Conservation (phyloP, 2,329 filamentous ascomycete genomes). For the Tolypocladium amazonense region DNA sequence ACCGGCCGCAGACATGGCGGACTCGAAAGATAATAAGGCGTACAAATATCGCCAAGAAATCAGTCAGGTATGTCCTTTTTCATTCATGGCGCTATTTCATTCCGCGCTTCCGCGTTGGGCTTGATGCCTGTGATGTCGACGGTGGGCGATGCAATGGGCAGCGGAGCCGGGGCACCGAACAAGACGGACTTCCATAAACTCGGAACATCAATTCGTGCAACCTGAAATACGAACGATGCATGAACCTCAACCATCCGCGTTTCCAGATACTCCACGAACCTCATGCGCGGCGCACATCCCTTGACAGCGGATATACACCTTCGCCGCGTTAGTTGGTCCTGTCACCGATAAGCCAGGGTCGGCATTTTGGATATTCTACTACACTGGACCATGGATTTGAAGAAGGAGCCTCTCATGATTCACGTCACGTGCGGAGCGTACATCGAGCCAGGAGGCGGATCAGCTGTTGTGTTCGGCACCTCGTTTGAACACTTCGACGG, state of each 20-base stretch:
- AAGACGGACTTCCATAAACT: background rate
- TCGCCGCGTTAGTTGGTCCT: background rate
- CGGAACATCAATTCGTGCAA: background rate
- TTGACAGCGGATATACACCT: background rate
- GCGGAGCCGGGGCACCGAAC: background rate
- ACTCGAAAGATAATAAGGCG: constrained; percentile 41
- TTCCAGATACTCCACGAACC: background rate
- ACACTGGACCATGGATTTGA: background rate
- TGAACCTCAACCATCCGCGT: background rate
- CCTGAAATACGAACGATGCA: background rate
- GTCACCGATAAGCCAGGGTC: background rate
- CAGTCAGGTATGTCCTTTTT: constrained; percentile 57
- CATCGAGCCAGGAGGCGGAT: background rate
- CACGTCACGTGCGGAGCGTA: background rate
- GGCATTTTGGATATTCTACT: background rate
- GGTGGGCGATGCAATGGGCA: background rate
- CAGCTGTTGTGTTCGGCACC: background rate
- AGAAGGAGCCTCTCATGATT: background rate
- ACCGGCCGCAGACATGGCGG: constrained; percentile 44
- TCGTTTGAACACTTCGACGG: background rate
- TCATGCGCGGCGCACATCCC: background rate
- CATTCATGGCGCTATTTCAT: background rate
- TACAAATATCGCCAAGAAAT: constrained; percentile 96
- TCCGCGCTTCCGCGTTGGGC: background rate
- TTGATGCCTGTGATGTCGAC: background rate